These are phyloP conservation scores for Pleurotus citrinopileatus DNA, from an alignment of 768 basidiomycete genomes.

Conservation along the genomic window DNA sequence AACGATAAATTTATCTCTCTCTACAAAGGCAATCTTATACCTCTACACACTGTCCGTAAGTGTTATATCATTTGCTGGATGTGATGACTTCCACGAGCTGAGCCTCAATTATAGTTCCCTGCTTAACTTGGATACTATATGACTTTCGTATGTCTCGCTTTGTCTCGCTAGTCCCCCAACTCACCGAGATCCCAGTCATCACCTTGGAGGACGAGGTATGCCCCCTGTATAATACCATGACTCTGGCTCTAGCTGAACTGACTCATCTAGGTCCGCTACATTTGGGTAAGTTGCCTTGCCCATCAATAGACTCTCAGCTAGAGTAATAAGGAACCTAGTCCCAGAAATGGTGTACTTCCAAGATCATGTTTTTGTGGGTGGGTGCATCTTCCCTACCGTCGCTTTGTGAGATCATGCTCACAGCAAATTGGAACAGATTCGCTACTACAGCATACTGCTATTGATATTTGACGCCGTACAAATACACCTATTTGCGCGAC, in stretches of 20 bases:
- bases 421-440: conserved; percentile 27
- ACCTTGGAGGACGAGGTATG: conserved; percentile 29
- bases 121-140: conserved; percentile 35
- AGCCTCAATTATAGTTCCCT: conserved; percentile 19
- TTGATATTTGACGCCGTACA: conserved; percentile 42
- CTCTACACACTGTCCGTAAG: conserved; percentile 4
- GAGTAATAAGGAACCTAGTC: conserved; percentile 20
- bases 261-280: conserved; percentile 28
- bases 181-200: conserved; percentile 19
- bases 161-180: background rate
- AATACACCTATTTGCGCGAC: conserved; percentile 39
- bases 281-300: conserved; percentile 34
- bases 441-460: conserved; percentile 44
- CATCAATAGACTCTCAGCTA: background rate
- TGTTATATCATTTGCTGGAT: background rate
- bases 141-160: conserved; percentile 28
- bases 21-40: conserved; percentile 6
- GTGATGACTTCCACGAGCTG: background rate
- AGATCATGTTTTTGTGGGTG: conserved; percentile 42
- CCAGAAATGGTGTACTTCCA: conserved; percentile 30
- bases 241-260: background rate
- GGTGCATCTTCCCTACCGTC: background rate
- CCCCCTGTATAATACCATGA: background rate
- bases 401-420: background rate
- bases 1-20: conserved; percentile 2